A percentile compares a stretch with the other conserved stretches of the same genome.
Conservation (phyloP, 331 rosid species). For the Acacia concinna region DNA sequence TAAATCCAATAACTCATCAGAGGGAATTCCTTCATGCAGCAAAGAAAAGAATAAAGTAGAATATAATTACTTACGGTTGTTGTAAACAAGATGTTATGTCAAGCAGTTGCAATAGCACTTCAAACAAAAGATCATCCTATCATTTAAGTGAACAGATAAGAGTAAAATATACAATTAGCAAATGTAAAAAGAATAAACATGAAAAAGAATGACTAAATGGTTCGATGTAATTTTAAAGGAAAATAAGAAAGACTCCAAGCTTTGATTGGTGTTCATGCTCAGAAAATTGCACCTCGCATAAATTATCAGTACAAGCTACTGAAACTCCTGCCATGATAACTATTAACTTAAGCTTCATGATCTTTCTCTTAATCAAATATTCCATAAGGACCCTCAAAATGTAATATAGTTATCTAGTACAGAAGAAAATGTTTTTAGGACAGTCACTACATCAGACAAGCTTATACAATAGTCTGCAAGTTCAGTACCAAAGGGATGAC, state of each 20-base stretch:
- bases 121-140: conserved; percentile 91
- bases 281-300: conserved; percentile 17
- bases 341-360: neutral
- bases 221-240: neutral
- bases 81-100: conserved; percentile 45
- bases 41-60: conserved; percentile 23
- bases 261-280: conserved; percentile 5
- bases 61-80: conserved; percentile 53
- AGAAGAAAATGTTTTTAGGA: conserved; percentile 11
- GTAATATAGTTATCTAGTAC: neutral
- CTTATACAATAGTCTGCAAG: conserved; percentile 18
- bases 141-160: conserved; percentile 33
- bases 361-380: conserved; percentile 7
- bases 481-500: conserved; percentile 19
- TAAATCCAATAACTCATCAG: conserved; percentile 29
- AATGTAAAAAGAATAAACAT: neutral
- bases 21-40: conserved; percentile 21
- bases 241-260: neutral
- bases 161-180: neutral
- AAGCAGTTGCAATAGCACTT: conserved; percentile 73
- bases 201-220: conserved; percentile 4
- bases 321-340: neutral
- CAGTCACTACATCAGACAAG: conserved; percentile 6
- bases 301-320: conserved; percentile 8
- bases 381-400: conserved; percentile 4